Evolutionary conservation across 2,329 filamentous ascomycete species (phyloP).

Genomic region (Triangularia verruculosa): DNA sequence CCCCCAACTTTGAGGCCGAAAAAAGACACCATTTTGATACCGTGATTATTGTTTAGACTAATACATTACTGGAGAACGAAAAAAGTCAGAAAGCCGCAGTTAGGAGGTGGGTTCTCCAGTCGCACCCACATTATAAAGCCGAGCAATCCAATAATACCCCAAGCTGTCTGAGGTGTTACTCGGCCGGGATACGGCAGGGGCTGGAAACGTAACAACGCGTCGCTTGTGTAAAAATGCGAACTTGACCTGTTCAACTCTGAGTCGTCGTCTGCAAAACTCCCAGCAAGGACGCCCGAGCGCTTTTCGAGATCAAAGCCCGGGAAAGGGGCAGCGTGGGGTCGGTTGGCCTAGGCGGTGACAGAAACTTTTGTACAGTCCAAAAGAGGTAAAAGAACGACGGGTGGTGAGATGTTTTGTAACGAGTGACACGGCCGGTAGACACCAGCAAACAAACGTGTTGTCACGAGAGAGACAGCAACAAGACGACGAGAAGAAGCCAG

Average conservation of each 20-base stretch:
- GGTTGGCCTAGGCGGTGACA: neutral
- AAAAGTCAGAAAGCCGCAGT: slow-evolving; percentile 8
- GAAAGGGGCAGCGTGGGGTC: slow-evolving; percentile 10
- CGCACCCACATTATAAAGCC: slow-evolving; percentile 1
- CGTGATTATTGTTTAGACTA: slow-evolving; percentile 16
- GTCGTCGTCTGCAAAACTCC: neutral
- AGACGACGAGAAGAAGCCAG: neutral
- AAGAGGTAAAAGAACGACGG: neutral
- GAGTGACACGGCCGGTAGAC: neutral
- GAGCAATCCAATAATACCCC: neutral
- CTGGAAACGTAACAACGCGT: neutral
- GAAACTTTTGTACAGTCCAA: neutral
- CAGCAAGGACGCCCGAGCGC: slow-evolving; percentile 3
- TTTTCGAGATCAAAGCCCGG: slow-evolving; percentile 4
- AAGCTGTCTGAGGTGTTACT: neutral
- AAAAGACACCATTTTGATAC: slow-evolving; percentile 54
- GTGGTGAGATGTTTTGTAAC: neutral
- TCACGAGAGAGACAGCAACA: neutral
- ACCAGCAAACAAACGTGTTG: neutral
- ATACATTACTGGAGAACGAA: slow-evolving; percentile 21
- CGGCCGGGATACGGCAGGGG: neutral
- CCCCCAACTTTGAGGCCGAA: slow-evolving; percentile 56
- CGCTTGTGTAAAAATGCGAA: neutral
- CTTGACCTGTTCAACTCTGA: slow-evolving; percentile 8
- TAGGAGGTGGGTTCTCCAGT: neutral